Evolutionary conservation across 2,329 filamentous ascomycete genomes (phyloP).

Genomic region (Alternaria viburni): DNA sequence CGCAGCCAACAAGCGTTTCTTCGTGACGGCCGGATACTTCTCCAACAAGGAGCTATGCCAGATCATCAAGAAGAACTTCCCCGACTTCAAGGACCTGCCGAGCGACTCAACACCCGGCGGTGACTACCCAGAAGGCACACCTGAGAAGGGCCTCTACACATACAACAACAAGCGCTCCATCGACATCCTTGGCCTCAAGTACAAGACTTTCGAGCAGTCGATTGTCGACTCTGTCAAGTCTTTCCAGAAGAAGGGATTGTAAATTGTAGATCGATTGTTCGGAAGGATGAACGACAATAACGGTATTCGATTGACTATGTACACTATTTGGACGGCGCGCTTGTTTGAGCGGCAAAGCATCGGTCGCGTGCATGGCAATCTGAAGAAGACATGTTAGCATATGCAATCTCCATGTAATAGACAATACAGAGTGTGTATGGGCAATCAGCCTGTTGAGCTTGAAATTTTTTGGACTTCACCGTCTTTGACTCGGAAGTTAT

Average conservation of each 20-base stretch:
- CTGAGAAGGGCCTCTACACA: conserved; percentile 48
- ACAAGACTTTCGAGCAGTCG: conserved; percentile 63
- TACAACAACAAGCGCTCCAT: conserved; percentile 63
- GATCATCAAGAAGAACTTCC: conserved; percentile 62
- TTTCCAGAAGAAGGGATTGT: conserved; percentile 62
- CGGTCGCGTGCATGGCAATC: neutral
- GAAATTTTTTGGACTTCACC: conserved; percentile 52
- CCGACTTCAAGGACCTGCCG: conserved; percentile 60
- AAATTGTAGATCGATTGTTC: neutral
- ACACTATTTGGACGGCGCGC: conserved; percentile 14
- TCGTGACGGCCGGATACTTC: conserved; percentile 64
- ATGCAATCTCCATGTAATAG: neutral
- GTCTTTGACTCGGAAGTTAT: conserved; percentile 46
- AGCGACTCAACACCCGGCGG: conserved; percentile 51
- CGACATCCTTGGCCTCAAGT: conserved; percentile 66
- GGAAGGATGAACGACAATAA: neutral
- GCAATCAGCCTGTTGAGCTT: conserved; percentile 63
- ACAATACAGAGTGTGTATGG: conserved; percentile 2
- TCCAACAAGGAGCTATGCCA: conserved; percentile 65
- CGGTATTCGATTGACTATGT: conserved; percentile 17
- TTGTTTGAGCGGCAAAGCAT: neutral
- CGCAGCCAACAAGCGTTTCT: conserved; percentile 68
- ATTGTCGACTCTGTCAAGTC: conserved; percentile 69
- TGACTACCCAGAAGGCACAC: conserved; percentile 55
- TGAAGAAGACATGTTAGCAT: conserved; percentile 20